Conservation (phyloP, 2,329 filamentous ascomycete genomes). For the Colletotrichum endophyticum region DNA sequence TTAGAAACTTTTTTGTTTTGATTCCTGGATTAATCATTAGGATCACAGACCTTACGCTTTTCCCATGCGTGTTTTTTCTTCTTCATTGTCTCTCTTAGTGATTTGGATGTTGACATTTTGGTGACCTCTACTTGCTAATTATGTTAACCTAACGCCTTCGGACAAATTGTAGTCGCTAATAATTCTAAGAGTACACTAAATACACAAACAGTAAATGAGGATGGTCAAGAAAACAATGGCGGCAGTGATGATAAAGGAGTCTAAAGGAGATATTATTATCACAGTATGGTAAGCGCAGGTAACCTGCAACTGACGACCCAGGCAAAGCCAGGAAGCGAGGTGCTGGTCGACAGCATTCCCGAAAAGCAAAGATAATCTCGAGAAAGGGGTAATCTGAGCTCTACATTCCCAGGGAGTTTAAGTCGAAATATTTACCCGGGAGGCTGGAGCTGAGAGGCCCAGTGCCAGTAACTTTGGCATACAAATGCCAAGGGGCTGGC, state of each 20-base stretch:
- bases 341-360: neutral
- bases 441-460: neutral
- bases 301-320: neutral
- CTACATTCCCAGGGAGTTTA: too few relatives aligned
- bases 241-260: neutral
- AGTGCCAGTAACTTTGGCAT: neutral
- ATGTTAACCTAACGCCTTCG: neutral
- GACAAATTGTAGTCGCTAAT: too few relatives aligned
- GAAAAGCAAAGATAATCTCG: neutral
- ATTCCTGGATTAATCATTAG: neutral
- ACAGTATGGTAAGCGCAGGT: neutral
- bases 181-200: too few relatives aligned
- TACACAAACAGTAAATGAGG: too few relatives aligned
- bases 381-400: neutral
- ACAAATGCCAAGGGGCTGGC: neutral
- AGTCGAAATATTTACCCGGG: too few relatives aligned
- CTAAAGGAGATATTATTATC: accelerated
- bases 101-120: neutral
- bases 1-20: neutral
- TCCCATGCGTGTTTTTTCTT: neutral
- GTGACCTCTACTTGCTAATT: neutral
- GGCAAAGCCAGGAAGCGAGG: neutral
- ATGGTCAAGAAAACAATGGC: too few relatives aligned
- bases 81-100: neutral
- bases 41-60: neutral